Conservation (phyloP, 225 moss, liverwort and hornwort species). For the Bryoerythrophyllum caledonicum region DNA sequence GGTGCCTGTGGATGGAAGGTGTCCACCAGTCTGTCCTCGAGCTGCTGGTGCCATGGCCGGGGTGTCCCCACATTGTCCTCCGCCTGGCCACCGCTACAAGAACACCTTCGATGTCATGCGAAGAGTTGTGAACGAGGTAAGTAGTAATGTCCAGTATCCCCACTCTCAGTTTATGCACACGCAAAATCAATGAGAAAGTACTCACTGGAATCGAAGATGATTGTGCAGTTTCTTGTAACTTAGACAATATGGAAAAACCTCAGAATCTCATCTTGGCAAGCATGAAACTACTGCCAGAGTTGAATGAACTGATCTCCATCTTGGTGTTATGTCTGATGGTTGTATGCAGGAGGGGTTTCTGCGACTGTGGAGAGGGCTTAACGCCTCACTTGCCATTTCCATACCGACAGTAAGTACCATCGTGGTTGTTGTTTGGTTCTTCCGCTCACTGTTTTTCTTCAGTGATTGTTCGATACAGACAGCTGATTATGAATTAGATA, state of each 20-base stretch:
- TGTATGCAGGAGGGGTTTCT: constrained; percentile 28
- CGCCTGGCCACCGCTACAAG: constrained; percentile 25
- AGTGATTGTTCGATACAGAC: too few species aligned
- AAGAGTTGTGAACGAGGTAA: constrained; percentile 26
- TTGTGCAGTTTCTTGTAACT: background rate
- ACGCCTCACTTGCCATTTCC: constrained; percentile 33
- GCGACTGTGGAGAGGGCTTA: constrained; percentile 37
- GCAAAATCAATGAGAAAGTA: background rate
- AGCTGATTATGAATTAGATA: too few species aligned
- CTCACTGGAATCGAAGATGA: too few species aligned
- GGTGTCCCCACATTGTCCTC: constrained; percentile 15
- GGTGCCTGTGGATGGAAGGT: constrained; percentile 29
- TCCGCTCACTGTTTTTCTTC: background rate
- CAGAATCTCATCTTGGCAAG: too few species aligned
- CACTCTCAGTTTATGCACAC: background rate
- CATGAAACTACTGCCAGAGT: too few species aligned
- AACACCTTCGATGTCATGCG: constrained; percentile 37
- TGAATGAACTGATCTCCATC: background rate
- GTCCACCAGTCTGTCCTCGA: constrained; percentile 27
- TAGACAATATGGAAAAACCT: too few species aligned
- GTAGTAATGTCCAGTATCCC: too few species aligned
- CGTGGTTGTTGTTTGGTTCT: background rate
- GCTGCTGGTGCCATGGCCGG: background rate
- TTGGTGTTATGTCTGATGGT: background rate
- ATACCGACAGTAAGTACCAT: constrained; percentile 30